Conservation (phyloP, 306 rosid genomes). For the Prunus mongolica region DNA sequence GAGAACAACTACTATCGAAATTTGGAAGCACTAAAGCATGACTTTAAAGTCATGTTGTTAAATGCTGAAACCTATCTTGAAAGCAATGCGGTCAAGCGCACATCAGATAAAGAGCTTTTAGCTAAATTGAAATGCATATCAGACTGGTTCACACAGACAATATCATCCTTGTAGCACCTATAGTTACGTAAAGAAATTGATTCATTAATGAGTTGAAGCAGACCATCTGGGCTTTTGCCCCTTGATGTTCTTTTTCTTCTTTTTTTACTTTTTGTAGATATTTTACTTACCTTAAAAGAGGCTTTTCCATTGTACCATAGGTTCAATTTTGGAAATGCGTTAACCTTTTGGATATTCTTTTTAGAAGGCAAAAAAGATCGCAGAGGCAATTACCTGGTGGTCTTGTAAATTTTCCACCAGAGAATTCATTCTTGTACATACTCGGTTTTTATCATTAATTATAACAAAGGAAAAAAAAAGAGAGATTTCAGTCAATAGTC, state of each 20-base stretch:
- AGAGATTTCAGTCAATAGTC: neutral
- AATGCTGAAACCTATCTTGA: constrained; percentile 57
- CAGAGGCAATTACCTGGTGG: constrained; percentile 40
- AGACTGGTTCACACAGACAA: constrained; percentile 70
- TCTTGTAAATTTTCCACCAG: constrained; percentile 48
- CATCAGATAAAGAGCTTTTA: constrained; percentile 24
- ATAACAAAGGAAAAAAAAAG: constrained; percentile 25
- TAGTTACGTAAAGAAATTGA: constrained; percentile 20
- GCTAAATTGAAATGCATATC: constrained; percentile 60
- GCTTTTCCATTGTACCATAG: constrained; percentile 17
- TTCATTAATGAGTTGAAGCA: constrained; percentile 30
- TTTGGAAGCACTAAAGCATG: constrained; percentile 82
- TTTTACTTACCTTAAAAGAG: constrained; percentile 7
- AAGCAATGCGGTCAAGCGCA: constrained; percentile 57
- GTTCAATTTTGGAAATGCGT: constrained; percentile 20
- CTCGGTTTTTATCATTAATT: constrained; percentile 28
- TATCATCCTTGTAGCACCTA: constrained; percentile 48
- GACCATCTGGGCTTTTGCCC: constrained; percentile 28
- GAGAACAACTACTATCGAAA: constrained; percentile 85
- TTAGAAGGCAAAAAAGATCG: constrained; percentile 24
- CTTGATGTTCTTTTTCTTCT: constrained; percentile 7
- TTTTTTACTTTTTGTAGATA: constrained; percentile 38
- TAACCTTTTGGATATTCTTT: constrained; percentile 20
- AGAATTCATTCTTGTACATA: constrained; percentile 69
- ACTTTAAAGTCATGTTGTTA: constrained; percentile 54